Evolutionary conservation across 345 rosid species (phyloP), one percentile per base, ranked within the genome.

Genomic region (Populus pruinosa): DNA sequence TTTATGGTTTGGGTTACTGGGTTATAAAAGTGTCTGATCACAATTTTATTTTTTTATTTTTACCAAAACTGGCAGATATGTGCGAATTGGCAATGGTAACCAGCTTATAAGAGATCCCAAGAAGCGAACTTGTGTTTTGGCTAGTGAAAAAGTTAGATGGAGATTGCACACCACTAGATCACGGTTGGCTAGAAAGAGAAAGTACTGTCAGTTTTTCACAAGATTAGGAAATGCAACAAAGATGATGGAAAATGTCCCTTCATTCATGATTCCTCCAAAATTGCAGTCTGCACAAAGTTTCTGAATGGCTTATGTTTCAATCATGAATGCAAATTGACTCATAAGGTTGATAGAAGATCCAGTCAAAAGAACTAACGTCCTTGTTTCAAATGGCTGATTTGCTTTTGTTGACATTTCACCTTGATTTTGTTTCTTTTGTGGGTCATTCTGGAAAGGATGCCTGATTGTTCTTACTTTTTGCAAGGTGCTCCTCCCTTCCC

Each of bases 401-500:
- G 55, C 59, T 35, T 72, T 77, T 69, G 74, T 56, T 85, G 59
- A 74, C 67, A 50, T 79, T 61, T 47, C 16, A 64, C 33, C 47
- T 67, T 87, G 67, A 50, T 76, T 70, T 33, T 66, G 12, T 77
- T 74, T 80, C 72, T 73, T 84, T 61, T 84, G 84, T 91, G 93
- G 99, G 89, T 96, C 83, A 92, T 96, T 85, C 99, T 98, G 25
- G 97, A 96, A 75, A 86, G 98, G 83, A 96, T 96, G 99, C 99
- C 97, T 10, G 98, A 93, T 82, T 96, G 99, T 76, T 96, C 97
- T 79, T 96, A 87, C 83, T 96, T 87, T 87, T 67, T 90, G 87
- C 98, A 91, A 92, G 99, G 99, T 93, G 73, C 72, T 53, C 70
- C 35, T 33, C 35, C 35, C 35, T 53, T 65, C 23, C 23, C 17